phyloP scores from a whole-genome alignment of 2,329 filamentous ascomycete genomes.

The Colletotrichum spinosum region DNA sequence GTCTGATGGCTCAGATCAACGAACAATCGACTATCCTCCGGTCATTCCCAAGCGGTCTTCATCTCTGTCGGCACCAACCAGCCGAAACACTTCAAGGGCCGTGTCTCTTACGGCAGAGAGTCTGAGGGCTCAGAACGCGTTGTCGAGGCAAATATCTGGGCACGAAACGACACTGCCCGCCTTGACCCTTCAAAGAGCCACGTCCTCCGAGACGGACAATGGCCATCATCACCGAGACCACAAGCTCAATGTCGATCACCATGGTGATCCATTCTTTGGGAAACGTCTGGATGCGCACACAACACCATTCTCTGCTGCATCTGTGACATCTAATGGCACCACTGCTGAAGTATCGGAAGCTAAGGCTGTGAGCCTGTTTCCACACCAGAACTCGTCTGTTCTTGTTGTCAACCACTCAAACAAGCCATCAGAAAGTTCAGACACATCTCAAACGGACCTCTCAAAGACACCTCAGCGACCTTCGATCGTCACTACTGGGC shows the following conservation, averaged over 20 bases:
- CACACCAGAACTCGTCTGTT: constrained; percentile 74
- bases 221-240: constrained; percentile 43
- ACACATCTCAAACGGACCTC: constrained; percentile 45
- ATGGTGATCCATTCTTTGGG: constrained; percentile 65
- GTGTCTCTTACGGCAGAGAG: constrained; percentile 70
- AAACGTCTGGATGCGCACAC: constrained; percentile 66
- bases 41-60: constrained; percentile 67
- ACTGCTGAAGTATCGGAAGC: constrained; percentile 73
- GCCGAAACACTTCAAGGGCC: constrained; percentile 65
- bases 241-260: constrained; percentile 58
- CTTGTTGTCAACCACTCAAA: constrained; percentile 69
- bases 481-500: constrained; percentile 52
- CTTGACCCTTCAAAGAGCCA: constrained; percentile 45
- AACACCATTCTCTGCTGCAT: constrained; percentile 72
- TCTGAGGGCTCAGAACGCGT: constrained; percentile 64
- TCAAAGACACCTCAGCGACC: constrained; percentile 46
- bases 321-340: constrained; percentile 72
- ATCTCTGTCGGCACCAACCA: constrained; percentile 72
- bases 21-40: constrained; percentile 71
- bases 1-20: constrained; percentile 62
- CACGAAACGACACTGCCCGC: constrained; percentile 42
- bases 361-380: constrained; percentile 70
- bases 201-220: constrained; percentile 51
- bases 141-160: constrained; percentile 40
- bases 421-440: constrained; percentile 60